phyloP scores from a whole-genome alignment of 2,329 filamentous ascomycete genomes.

The Dothideomycetes sp. region DNA sequence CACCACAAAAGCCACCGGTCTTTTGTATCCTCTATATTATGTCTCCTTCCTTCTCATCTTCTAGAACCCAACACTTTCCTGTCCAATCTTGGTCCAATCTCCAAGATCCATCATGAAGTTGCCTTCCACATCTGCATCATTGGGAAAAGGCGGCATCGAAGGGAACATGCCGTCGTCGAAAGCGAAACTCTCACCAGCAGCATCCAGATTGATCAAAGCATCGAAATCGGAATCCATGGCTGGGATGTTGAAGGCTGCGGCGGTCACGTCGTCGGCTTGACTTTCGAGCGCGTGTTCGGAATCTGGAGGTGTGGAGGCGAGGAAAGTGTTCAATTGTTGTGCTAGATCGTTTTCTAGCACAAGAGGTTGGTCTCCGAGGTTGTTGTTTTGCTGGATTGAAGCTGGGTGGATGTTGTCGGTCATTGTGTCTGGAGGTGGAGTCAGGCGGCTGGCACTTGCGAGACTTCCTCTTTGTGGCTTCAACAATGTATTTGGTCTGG shows the following conservation, averaged over 20 bases:
- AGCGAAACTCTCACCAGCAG: slow-evolving; percentile 25
- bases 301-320: slow-evolving; percentile 42
- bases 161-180: slow-evolving; percentile 27
- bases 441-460: slow-evolving; percentile 20
- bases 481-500: slow-evolving; percentile 5
- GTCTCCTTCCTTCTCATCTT: no score
- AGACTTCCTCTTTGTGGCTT: not conserved
- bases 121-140: slow-evolving; percentile 16
- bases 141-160: slow-evolving; percentile 17
- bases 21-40: no score
- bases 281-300: slow-evolving; percentile 20
- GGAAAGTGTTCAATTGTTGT: slow-evolving; percentile 38
- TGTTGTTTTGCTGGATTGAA: slow-evolving; percentile 19
- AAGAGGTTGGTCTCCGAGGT: slow-evolving; percentile 5
- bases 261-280: slow-evolving; percentile 5
- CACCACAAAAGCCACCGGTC: no score
- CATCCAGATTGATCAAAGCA: slow-evolving; percentile 29
- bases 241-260: slow-evolving; percentile 14
- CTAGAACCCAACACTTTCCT: no score
- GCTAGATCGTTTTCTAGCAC: slow-evolving; percentile 40
- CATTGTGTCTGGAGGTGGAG: slow-evolving; percentile 31
- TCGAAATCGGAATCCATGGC: slow-evolving; percentile 31
- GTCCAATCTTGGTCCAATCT: no score
- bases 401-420: slow-evolving; percentile 1
- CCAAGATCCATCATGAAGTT: slow-evolving; percentile 26